Percentiles rank a stretch among this genome's conserved stretches.
Conservation (phyloP, 257 asterid species). For the Primulina tabacum region DNA sequence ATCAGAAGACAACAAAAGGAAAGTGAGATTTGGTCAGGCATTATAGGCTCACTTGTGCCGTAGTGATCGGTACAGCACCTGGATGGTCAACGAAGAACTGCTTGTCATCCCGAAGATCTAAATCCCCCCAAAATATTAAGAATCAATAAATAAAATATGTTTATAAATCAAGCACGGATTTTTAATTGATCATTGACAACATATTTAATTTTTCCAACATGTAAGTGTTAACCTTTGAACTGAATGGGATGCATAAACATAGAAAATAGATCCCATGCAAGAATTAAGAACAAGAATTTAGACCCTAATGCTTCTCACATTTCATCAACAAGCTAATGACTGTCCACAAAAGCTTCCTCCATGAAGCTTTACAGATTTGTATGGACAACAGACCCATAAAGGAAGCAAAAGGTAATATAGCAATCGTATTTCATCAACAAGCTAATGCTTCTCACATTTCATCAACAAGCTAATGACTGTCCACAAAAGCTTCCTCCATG, state of each 20-base stretch:
- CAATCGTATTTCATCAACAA: background rate
- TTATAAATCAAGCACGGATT: conserved; percentile 1
- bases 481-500: background rate
- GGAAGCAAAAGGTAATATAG: background rate
- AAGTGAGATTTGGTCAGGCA: conserved; percentile 11
- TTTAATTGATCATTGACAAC: background rate
- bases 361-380: background rate
- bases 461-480: background rate
- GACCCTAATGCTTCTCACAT: conserved; percentile 1
- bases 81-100: conserved; percentile 87
- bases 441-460: too few relatives aligned
- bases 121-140: conserved; percentile 21
- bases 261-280: conserved; percentile 3
- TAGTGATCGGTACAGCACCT: conserved; percentile 83
- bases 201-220: background rate
- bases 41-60: conserved; percentile 62
- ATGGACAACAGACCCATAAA: conserved; percentile 3
- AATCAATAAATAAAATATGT: conserved; percentile 6
- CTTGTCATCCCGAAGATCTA: conserved; percentile 96
- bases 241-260: background rate
- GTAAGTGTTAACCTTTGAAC: background rate
- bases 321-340: background rate
- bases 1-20: conserved; percentile 10
- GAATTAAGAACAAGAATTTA: background rate
- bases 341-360: background rate